A percentile compares a stretch with the other conserved stretches of the same genome.
Conservation (phyloP, 1,284 basidiomycete genomes). For the Cutaneotrichosporon curvatum region DNA sequence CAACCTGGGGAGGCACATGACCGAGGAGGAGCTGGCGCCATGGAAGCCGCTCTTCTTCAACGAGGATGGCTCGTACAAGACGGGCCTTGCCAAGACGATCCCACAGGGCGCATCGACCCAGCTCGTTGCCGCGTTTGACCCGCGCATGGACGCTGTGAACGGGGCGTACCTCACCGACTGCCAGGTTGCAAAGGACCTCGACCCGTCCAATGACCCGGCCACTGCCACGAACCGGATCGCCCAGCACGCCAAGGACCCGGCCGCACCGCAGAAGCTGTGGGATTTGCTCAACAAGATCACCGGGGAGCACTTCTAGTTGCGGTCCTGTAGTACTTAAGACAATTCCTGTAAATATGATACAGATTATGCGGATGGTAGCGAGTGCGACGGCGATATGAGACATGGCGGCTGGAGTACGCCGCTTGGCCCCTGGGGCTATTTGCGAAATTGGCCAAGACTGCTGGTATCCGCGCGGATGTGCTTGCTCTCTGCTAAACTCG, state of each 20-base stretch:
- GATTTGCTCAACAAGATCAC: slow-evolving; percentile 2
- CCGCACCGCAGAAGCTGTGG: slow-evolving; percentile 1
- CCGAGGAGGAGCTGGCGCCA: slow-evolving; percentile 2
- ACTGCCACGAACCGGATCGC: neutral
- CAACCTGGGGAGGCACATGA: slow-evolving; percentile 5
- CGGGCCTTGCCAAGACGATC: slow-evolving; percentile 3
- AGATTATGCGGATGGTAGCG: too few relatives aligned
- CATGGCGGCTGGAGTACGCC: too few relatives aligned
- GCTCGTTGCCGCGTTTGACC: slow-evolving; percentile 11
- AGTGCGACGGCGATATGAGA: too few relatives aligned
- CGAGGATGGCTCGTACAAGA: slow-evolving; percentile 3
- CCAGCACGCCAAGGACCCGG: slow-evolving; percentile 3
- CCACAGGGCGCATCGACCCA: slow-evolving; percentile 9
- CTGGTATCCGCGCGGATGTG: too few relatives aligned
- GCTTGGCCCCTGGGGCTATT: too few relatives aligned
- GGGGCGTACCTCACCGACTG: slow-evolving; percentile 9
- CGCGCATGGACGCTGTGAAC: neutral
- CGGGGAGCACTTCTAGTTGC: slow-evolving; percentile 1
- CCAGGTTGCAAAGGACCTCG: neutral
- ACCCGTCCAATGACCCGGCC: neutral
- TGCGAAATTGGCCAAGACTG: too few relatives aligned
- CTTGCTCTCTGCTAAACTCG: too few relatives aligned
- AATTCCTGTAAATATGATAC: neutral
- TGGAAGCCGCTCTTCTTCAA: neutral
- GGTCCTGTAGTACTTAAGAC: neutral